phyloP scores from a whole-genome alignment of 495 filamentous ascomycete genomes.

The Aspergillus biplanus region DNA sequence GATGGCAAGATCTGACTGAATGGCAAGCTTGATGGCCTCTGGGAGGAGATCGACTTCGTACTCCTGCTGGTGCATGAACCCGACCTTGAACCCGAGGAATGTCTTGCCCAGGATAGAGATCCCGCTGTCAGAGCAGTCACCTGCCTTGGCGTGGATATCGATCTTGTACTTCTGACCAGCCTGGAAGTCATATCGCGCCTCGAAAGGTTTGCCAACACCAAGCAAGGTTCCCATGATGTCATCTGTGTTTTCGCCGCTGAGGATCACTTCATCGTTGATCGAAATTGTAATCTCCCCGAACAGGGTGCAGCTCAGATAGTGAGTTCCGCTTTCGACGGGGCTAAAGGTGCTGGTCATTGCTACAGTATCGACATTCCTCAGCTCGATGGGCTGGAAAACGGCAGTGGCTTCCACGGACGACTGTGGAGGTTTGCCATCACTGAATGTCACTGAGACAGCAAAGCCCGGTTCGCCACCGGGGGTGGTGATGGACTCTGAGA shows the following conservation, averaged over 20 bases:
- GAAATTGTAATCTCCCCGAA: slow-evolving; percentile 16
- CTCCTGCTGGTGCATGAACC: slow-evolving; percentile 20
- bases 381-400: neutral
- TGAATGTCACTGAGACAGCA: slow-evolving; percentile 5
- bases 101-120: neutral
- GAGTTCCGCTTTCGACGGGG: slow-evolving; percentile 14
- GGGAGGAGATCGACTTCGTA: slow-evolving; percentile 16
- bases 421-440: neutral
- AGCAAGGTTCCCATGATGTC: slow-evolving; percentile 22
- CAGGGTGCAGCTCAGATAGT: slow-evolving; percentile 20
- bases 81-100: slow-evolving; percentile 19
- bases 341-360: neutral
- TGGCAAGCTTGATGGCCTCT: slow-evolving; percentile 15
- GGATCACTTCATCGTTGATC: slow-evolving; percentile 16
- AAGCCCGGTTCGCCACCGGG: slow-evolving; percentile 6
- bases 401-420: neutral
- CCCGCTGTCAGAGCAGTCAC: slow-evolving; percentile 1
- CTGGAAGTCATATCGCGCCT: slow-evolving; percentile 16
- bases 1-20: slow-evolving; percentile 9
- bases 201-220: slow-evolving; percentile 12
- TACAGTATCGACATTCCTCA: neutral
- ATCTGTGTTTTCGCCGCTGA: slow-evolving; percentile 20
- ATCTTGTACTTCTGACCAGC: slow-evolving; percentile 17
- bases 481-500: slow-evolving; percentile 7
- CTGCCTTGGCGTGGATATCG: neutral